Percentiles rank a stretch among this genome's conserved stretches.
These are phyloP conservation scores for Boechera divaricarpa DNA, from an alignment of 345 rosid genomes.

Conservation along the genomic window DNA sequence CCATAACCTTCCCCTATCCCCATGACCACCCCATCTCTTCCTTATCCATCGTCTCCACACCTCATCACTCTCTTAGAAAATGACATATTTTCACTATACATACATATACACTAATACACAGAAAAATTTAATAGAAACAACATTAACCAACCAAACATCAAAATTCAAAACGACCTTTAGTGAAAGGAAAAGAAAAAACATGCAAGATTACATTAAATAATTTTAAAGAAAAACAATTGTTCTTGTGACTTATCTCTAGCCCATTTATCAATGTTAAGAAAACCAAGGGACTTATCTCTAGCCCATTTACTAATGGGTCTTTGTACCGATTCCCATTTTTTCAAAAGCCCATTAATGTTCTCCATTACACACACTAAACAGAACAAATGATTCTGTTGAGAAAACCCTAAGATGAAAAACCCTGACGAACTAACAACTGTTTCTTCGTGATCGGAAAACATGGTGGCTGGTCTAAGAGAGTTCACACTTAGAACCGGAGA, in stretches of 20 bases:
- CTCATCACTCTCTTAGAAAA: constrained; percentile 2
- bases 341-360: constrained; percentile 19
- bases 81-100: background rate
- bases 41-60: constrained; percentile 29
- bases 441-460: constrained; percentile 43
- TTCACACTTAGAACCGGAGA: constrained; percentile 61
- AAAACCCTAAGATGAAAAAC: constrained; percentile 45
- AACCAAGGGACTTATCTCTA: background rate
- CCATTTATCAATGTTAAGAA: background rate
- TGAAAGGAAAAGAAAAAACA: too few relatives aligned
- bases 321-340: background rate
- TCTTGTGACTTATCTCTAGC: background rate
- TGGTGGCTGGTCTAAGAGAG: constrained; percentile 73
- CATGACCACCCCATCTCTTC: constrained; percentile 37
- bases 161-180: background rate
- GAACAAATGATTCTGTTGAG: background rate
- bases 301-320: background rate
- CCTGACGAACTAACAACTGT: background rate
- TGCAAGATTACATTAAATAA: too few relatives aligned
- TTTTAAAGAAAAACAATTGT: background rate
- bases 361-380: constrained; percentile 2
- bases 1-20: constrained; percentile 31
- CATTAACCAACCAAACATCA: background rate
- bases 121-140: background rate
- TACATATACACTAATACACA: background rate